These are phyloP conservation scores for Trichomonascus vanleenenianus DNA, from an alignment of 805 yeast genomes.

Conservation along the genomic window DNA sequence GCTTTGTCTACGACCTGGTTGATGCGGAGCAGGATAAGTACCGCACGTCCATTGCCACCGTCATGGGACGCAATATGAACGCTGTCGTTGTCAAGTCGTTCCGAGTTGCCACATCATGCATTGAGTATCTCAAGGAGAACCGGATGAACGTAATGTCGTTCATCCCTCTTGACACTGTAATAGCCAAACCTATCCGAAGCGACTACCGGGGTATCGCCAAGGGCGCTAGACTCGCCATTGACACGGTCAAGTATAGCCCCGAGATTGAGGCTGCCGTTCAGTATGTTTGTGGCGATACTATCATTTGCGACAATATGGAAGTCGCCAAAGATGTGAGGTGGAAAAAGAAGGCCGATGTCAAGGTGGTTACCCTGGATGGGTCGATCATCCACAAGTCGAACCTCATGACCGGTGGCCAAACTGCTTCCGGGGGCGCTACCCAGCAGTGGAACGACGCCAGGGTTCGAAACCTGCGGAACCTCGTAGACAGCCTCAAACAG, in stretches of 20 bases:
- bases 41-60: slow-evolving; percentile 65
- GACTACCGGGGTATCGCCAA: slow-evolving; percentile 44
- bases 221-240: slow-evolving; percentile 59
- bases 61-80: slow-evolving; percentile 73
- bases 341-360: slow-evolving; percentile 48
- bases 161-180: slow-evolving; percentile 78
- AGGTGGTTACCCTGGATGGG: slow-evolving; percentile 77
- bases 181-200: slow-evolving; percentile 45
- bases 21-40: slow-evolving; percentile 49
- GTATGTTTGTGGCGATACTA: slow-evolving; percentile 69
- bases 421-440: slow-evolving; percentile 36
- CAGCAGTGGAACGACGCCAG: slow-evolving; percentile 58
- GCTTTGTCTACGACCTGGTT: slow-evolving; percentile 71
- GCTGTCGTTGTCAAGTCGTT: slow-evolving; percentile 74
- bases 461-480: slow-evolving; percentile 42
- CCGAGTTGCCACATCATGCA: slow-evolving; percentile 64
- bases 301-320: slow-evolving; percentile 65
- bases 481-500: slow-evolving; percentile 43
- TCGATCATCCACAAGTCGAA: slow-evolving; percentile 79
- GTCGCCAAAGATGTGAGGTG: slow-evolving; percentile 69
- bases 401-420: slow-evolving; percentile 84
- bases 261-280: slow-evolving; percentile 68
- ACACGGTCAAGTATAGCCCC: slow-evolving; percentile 63
- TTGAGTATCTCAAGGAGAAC: slow-evolving; percentile 74
- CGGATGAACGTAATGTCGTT: slow-evolving; percentile 80